phyloP scores from a whole-genome alignment of 805 yeast genomes.

The Ogataea neopini region DNA sequence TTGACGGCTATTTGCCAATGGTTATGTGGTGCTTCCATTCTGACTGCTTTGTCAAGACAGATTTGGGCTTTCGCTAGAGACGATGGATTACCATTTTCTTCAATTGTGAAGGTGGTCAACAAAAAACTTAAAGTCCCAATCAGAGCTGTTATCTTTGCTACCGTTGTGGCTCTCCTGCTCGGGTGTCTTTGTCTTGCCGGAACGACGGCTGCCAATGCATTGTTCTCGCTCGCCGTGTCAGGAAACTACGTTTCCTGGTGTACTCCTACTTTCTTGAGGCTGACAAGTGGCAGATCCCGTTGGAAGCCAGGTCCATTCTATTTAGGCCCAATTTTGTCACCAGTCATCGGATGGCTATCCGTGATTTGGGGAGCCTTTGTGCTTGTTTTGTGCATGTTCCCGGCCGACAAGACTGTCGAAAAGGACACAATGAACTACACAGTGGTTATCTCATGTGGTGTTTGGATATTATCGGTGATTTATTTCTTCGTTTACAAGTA shows the following conservation, averaged over 20 bases:
- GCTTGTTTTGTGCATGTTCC: slow-evolving; percentile 63
- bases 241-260: slow-evolving; percentile 66
- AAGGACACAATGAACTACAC: slow-evolving; percentile 69
- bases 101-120: slow-evolving; percentile 56
- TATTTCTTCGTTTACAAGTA: slow-evolving; percentile 55
- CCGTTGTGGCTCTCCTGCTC: slow-evolving; percentile 46
- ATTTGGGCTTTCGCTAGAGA: slow-evolving; percentile 77
- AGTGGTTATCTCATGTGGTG: slow-evolving; percentile 59
- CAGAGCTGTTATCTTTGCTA: slow-evolving; percentile 59
- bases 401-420: slow-evolving; percentile 42
- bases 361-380: slow-evolving; percentile 52
- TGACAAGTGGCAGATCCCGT: slow-evolving; percentile 48
- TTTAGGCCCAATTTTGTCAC: slow-evolving; percentile 52
- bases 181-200: slow-evolving; percentile 62
- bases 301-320: slow-evolving; percentile 71
- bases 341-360: slow-evolving; percentile 46
- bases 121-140: slow-evolving; percentile 58
- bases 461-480: slow-evolving; percentile 51
- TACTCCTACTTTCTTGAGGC: slow-evolving; percentile 53
- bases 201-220: slow-evolving; percentile 59
- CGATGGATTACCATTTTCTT: slow-evolving; percentile 65
- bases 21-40: slow-evolving; percentile 61
- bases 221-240: slow-evolving; percentile 62
- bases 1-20: slow-evolving; percentile 59
- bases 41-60: slow-evolving; percentile 67